Evolutionary conservation across 257 asterid species (phyloP).

Genomic region (Schizonepeta tenuifolia): DNA sequence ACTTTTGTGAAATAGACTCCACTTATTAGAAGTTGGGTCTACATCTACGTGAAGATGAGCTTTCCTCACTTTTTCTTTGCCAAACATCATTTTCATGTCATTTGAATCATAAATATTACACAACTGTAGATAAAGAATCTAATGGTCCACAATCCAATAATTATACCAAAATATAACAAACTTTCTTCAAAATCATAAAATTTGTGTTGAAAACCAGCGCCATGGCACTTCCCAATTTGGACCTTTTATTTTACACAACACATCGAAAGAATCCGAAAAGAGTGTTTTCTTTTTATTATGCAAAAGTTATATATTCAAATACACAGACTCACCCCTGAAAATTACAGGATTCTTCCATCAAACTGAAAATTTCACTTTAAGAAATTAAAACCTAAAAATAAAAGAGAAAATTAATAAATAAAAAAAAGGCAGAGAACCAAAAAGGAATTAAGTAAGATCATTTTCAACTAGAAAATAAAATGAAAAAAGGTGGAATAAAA

Average conservation of each 20-base stretch:
- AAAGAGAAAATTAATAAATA: background rate
- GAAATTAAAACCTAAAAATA: background rate
- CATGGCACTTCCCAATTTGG: constrained; percentile 8
- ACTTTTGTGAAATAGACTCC: too few relatives aligned
- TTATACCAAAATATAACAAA: constrained; percentile 9
- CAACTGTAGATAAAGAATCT: background rate
- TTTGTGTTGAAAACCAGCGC: background rate
- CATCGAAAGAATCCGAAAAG: constrained; percentile 29
- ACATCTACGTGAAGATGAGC: too few relatives aligned
- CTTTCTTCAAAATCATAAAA: constrained; percentile 14
- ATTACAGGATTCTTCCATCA: constrained; percentile 32
- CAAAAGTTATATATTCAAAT: constrained; percentile 36
- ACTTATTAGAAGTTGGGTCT: too few relatives aligned
- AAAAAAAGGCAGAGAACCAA: background rate
- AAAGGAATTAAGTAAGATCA: constrained; percentile 4
- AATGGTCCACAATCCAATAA: constrained; percentile 7
- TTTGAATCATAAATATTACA: background rate
- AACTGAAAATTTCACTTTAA: constrained; percentile 21
- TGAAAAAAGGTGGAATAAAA: background rate
- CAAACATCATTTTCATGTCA: constrained; percentile 1
- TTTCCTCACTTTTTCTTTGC: background rate
- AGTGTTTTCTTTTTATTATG: constrained; percentile 37
- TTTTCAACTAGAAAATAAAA: constrained; percentile 19
- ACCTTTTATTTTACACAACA: background rate
- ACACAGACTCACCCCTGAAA: constrained; percentile 53